Conservation (phyloP, 1,139 yeast species). For the Kazachstania sp. region DNA sequence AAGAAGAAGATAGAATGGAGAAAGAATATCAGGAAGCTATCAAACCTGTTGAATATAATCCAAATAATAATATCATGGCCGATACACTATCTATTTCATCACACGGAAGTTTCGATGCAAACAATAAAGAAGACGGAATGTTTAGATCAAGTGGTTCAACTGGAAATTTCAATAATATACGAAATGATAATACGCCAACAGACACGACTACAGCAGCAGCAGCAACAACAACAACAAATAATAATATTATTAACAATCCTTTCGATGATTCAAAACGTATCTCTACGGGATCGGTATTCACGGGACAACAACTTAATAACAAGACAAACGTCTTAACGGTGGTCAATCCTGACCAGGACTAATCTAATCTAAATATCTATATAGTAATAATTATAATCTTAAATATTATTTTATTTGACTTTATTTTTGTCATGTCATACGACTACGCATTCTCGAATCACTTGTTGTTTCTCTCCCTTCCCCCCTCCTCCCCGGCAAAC, state of each 20-base stretch:
- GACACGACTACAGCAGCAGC: too few species aligned
- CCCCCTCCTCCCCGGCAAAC: too few species aligned
- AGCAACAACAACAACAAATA: too few species aligned
- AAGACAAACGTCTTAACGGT: slow-evolving; percentile 25
- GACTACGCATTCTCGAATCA: too few species aligned
- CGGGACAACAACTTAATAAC: slow-evolving; percentile 12
- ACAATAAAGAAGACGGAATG: slow-evolving; percentile 3
- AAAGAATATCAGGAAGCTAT: slow-evolving; percentile 33
- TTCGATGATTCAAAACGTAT: slow-evolving; percentile 30
- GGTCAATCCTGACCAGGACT: slow-evolving; percentile 28
- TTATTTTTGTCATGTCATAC: too few species aligned
- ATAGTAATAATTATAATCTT: too few species aligned
- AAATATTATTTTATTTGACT: too few species aligned
- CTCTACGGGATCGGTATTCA: slow-evolving; percentile 25
- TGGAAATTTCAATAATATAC: background rate
- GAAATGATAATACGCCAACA: slow-evolving; percentile 3
- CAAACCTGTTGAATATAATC: slow-evolving; percentile 29
- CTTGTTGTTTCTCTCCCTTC: too few species aligned
- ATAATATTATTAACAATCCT: slow-evolving; percentile 15
- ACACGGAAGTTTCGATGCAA: slow-evolving; percentile 8
- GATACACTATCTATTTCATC: slow-evolving; percentile 12
- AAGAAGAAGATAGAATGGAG: slow-evolving; percentile 32
- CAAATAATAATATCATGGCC: slow-evolving; percentile 6
- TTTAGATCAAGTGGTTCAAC: slow-evolving; percentile 1
- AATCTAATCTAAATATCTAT: background rate